A percentile compares a stretch with the other conserved stretches of the same genome.
phyloP scores from a whole-genome alignment of 495 filamentous ascomycete species.

The Penicillium cinerascens region DNA sequence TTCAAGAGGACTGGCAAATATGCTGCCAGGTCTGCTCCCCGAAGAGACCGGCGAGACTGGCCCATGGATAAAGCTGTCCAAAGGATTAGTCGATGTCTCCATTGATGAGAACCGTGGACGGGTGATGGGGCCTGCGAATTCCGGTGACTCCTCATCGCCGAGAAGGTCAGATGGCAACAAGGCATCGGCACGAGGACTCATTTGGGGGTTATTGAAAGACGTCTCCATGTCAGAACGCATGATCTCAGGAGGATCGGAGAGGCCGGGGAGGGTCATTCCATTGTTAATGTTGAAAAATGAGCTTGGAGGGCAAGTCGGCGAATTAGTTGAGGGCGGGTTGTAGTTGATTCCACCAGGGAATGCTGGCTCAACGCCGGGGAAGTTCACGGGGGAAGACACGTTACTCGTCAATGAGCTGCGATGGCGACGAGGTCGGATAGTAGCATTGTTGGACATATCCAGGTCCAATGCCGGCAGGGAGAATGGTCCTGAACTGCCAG shows the following conservation, averaged over 20 bases:
- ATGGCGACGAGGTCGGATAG: slow-evolving; percentile 47
- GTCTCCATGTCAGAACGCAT: slow-evolving; percentile 42
- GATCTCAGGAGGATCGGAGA: slow-evolving; percentile 38
- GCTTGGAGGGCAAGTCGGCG: slow-evolving; percentile 44
- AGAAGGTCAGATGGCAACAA: slow-evolving; percentile 79
- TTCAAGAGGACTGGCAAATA: slow-evolving; percentile 64
- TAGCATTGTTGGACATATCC: slow-evolving; percentile 36
- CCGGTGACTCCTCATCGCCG: slow-evolving; percentile 66
- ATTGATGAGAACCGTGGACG: slow-evolving; percentile 38
- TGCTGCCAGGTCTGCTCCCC: slow-evolving; percentile 55
- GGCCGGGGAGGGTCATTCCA: slow-evolving; percentile 45
- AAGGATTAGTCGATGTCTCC: slow-evolving; percentile 29
- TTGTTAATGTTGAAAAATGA: slow-evolving; percentile 61
- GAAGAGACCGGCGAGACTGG: slow-evolving; percentile 73
- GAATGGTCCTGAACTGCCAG: slow-evolving; percentile 43
- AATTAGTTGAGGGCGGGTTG: slow-evolving; percentile 45
- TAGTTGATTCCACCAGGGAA: slow-evolving; percentile 39
- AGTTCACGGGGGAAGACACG: slow-evolving; percentile 45
- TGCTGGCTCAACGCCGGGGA: slow-evolving; percentile 35
- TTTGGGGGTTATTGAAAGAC: slow-evolving; percentile 61
- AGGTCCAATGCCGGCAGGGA: slow-evolving; percentile 42
- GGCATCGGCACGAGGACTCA: slow-evolving; percentile 76
- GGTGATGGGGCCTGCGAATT: slow-evolving; percentile 43
- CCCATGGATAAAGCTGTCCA: slow-evolving; percentile 45
- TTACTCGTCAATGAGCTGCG: slow-evolving; percentile 48